Base-by-base conservation (phyloP, 768 basidiomycete genomes). In the Tricholoma matsutake region DNA sequence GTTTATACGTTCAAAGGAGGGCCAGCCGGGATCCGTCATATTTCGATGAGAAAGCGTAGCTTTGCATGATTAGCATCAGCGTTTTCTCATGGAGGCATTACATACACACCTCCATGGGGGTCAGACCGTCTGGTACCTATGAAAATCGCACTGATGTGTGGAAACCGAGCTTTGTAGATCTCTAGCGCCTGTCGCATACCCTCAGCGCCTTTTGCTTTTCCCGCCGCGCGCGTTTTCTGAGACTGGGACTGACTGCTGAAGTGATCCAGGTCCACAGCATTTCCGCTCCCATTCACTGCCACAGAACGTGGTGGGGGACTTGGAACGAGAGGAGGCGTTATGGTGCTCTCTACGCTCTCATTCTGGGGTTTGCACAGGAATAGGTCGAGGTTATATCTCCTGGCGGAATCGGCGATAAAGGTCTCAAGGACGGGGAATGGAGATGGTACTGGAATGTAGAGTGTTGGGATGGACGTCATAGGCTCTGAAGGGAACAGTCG, bases 1-100 rank as follows among this genome's bases (percentile, higher is more conserved):
- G 70, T 98, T 96, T 18, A 98, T 84, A 18, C 97, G 86, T 70
- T 94, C 88, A 66, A 94, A 94, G 4, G 71, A 67, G 6, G 97
- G 96, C 97, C 97, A 99, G 58, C 82, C 89, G 0, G 84, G 76
- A 73, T 99, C 97, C 4, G 95, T 97, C 72, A 85, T 89, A 63
- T 87, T 88, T 58, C 83, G 82, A 67, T 86, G 83, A 0, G 85
- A 81, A 59, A 97, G 81, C n/a, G 74, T 84, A 3, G 86, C 94
- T 96, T 57, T 31, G 41, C 31, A 29, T 54, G 54, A 31, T 49
- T 49, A 54, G 22, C 32, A n/a, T 6, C 31, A 14, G 14, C 41
- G 47, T 11, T 54, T 32, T 14, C 20, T 37, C 7, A 20, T 29
- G 22, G 35, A 49, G 14, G 32, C 31, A 41, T 20, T n/a, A 31